Evolutionary conservation across 1,284 basidiomycete species (phyloP), one percentile per base, ranked within the genome.

Genomic region (Melampsora abietis-canadensis): DNA sequence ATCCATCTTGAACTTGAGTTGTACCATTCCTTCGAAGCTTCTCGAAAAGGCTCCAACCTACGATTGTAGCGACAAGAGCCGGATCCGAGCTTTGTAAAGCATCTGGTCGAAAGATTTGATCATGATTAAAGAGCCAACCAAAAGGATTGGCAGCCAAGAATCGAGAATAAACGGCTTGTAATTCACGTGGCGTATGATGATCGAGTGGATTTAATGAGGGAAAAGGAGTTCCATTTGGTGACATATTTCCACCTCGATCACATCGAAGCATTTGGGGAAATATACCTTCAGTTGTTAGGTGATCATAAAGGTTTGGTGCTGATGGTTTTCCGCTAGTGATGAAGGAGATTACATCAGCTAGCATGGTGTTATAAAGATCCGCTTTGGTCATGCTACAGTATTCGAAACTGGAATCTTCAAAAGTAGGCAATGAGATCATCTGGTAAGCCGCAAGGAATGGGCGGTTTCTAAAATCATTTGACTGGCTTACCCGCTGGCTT

Each of bases 241-340:
- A 19, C 4, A 19, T 54, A 40, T 73, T 73, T 73, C 54, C 69
- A 44, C 62, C 69, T 46, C 69, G 69, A 66, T 73, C 69, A 30
- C 21, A 54, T 14, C 59, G 46, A 40, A 73, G 69, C 61, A 73
- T 73, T 57, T 73, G 62, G 31, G 54, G n/a, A 31, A 73, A 73
- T 21, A 73, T 27, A 7, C 37, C 27, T 34, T 73, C 69, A 10
- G 27, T 57, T 10, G 31, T 27, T 19, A 37, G 51, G 12, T 34
- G 19, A 37, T 73, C 46, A 47, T 31, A 51, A 30, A 51, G 24
- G 63, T 73, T 47, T 17, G 69, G 62, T n/a, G 57, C 69, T 19
- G 62, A 73, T 51, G 69, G 34, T 40, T 65, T 61, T 44, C 15
- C 27, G 44, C 30, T 40, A 24, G 48, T 63, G 34, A 73, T 21